Base-by-base conservation (phyloP, 2,329 filamentous ascomycete genomes). In the Aspergillus tamarii region DNA sequence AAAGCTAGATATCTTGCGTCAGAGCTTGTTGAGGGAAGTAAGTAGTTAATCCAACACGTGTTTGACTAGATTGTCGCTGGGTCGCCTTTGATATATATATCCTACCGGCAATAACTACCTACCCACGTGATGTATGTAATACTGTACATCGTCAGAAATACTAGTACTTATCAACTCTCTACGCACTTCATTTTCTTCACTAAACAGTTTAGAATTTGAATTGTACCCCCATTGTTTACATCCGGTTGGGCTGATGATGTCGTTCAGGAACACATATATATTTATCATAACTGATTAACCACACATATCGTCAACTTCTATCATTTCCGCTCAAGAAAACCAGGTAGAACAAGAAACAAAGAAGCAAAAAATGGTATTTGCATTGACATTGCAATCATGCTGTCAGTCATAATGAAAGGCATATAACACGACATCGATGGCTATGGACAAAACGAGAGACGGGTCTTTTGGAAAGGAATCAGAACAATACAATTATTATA, bases 361-460 rank as follows among this genome's bases (percentile, higher is more conserved):
- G 48, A 52, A 52, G 28, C 28, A 36, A 32, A 30, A 52, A 52
- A 32, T 52, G 48, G 48, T 52, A 52, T 52, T 52, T 52, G 52
- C 60, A 67, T 66, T 64, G 61, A 64, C 59, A 60, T 64, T 60
- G 50, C 62, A 62, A 66, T 66, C 64, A 64, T 63, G 62, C 48
- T 62, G 64, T 62, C 65, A 60, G 54, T 57, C 64, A 62, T 57
- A 52, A 57, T 28, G 43, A 23, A 50, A 64, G 52, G 57, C 48
- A 64, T 59, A 64, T 59, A 52, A 64, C 57, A 64, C 60, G 63
- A 64, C 39, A 54, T 54, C 43, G 36, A 66, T 52, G 59, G 65
- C 62, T 67, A 67, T 67, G 57, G 54, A 66, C 67, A 68, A 55
- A 64, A 54, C 55, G 48, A 57, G 43, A 61, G 61, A 63, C 58